Evolutionary conservation across 2,329 filamentous ascomycete species (phyloP).

Genomic region (Microthyrium microscopicum): DNA sequence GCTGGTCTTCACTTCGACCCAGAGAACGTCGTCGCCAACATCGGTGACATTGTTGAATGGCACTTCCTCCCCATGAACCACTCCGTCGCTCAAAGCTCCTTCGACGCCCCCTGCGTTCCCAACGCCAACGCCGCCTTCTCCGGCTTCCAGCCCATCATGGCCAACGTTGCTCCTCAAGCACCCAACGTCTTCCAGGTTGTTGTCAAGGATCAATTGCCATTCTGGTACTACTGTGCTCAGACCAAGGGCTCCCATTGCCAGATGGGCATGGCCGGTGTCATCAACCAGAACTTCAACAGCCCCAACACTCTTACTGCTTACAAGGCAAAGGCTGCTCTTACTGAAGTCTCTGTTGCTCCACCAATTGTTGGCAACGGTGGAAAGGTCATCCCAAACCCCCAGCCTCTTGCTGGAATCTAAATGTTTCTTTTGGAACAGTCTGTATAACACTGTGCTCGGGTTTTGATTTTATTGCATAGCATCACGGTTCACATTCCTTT

Average conservation of each 20-base stretch:
- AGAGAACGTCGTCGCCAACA: constrained; percentile 6
- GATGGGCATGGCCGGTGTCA: constrained; percentile 5
- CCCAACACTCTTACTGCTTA: constrained; percentile 16
- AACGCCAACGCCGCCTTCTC: constrained; percentile 4
- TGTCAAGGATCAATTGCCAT: constrained; percentile 4
- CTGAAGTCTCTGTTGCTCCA: constrained; percentile 14
- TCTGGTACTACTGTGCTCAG: constrained; percentile 27
- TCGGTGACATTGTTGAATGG: constrained; percentile 5
- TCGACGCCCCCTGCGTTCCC: constrained; percentile 5
- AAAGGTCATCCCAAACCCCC: constrained; percentile 12
- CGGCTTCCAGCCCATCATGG: constrained; percentile 28
- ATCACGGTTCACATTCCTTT: too few species aligned
- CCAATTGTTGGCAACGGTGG: constrained; percentile 12
- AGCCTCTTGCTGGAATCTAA: not conserved
- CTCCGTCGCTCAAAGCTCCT: constrained; percentile 6
- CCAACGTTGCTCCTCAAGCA: constrained; percentile 14
- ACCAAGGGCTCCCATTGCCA: constrained; percentile 6
- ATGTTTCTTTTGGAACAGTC: too few species aligned
- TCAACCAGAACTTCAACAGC: constrained; percentile 11
- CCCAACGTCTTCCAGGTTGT: constrained; percentile 15
- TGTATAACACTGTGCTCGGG: too few species aligned
- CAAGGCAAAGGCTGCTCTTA: constrained; percentile 14
- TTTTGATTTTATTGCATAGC: too few species aligned
- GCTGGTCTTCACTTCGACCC: constrained; percentile 4
- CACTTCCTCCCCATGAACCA: constrained; percentile 7